Conservation (phyloP, 2,329 filamentous ascomycete genomes). For the Fusarium denticulatum region DNA sequence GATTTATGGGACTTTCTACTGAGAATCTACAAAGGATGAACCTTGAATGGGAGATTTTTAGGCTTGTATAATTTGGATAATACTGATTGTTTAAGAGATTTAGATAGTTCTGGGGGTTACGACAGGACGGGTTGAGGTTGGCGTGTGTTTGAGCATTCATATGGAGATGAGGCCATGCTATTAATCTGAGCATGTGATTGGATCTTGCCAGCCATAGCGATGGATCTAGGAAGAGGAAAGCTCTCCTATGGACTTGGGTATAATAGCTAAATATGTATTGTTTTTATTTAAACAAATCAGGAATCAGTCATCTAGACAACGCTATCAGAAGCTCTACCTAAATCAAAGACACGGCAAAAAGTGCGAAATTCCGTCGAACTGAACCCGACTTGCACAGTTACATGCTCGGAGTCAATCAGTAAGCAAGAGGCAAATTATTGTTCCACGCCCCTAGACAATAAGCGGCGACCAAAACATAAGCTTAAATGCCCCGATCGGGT, state of each 20-base stretch:
- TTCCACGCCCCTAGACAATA: background rate
- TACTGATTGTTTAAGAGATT: fast-evolving
- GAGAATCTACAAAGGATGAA: background rate
- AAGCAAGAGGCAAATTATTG: background rate
- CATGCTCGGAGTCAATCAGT: background rate
- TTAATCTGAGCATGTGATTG: background rate
- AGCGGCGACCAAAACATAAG: background rate
- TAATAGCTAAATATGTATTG: background rate
- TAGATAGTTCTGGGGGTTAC: fast-evolving
- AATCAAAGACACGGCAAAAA: fast-evolving
- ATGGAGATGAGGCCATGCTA: background rate
- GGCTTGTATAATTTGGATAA: background rate
- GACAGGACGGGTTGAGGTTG: background rate
- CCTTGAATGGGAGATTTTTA: fast-evolving
- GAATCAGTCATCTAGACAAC: background rate
- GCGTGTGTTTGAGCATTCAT: background rate
- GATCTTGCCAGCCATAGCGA: background rate
- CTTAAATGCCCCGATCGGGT: background rate
- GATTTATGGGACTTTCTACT: background rate
- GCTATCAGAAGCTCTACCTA: fast-evolving
- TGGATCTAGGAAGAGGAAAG: background rate
- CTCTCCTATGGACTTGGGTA: background rate
- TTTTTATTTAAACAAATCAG: too few species aligned
- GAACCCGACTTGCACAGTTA: background rate
- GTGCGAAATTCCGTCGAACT: fast-evolving